These are phyloP conservation scores for Monilinia fructicola DNA, from an alignment of 2,329 filamentous ascomycete genomes.

Conservation along the genomic window DNA sequence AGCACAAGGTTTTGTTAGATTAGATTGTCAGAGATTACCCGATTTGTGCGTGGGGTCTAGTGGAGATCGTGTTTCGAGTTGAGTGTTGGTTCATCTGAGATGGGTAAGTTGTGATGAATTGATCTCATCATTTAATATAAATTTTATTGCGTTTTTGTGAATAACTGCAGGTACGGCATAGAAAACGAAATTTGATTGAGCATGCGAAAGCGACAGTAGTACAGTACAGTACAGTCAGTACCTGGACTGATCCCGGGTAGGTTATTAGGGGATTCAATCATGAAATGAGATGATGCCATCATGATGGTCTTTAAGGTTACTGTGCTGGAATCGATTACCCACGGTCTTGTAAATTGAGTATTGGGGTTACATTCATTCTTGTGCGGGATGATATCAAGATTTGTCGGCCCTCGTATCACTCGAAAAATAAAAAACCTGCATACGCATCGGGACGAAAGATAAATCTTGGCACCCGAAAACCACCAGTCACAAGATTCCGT, in stretches of 20 bases:
- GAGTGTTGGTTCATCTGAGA: conserved; percentile 12
- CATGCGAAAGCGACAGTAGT: neutral
- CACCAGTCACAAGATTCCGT: neutral
- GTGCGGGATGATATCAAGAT: neutral
- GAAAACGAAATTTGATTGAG: conserved; percentile 18
- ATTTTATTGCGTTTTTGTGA: conserved; percentile 19
- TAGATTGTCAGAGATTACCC: conserved; percentile 24
- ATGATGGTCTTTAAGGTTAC: neutral
- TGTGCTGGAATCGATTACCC: no score
- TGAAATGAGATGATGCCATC: conserved; percentile 6
- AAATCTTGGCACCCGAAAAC: neutral
- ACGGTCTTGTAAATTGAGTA: neutral
- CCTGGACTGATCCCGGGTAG: neutral
- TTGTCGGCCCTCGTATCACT: neutral
- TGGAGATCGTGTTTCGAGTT: conserved; percentile 22
- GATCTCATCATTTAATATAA: conserved; percentile 19
- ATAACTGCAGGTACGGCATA: conserved; percentile 17
- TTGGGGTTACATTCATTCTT: neutral
- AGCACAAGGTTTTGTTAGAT: conserved; percentile 16
- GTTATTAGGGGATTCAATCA: neutral
- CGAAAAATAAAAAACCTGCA: neutral
- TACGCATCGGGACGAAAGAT: conserved; percentile 16
- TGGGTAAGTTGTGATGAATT: conserved; percentile 5
- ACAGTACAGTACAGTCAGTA: no score
- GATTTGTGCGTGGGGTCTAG: conserved; percentile 19